Evolutionary conservation across 768 basidiomycete species (phyloP), one percentile per base, ranked within the genome.

Genomic region (Sistotremastrum suecicum): DNA sequence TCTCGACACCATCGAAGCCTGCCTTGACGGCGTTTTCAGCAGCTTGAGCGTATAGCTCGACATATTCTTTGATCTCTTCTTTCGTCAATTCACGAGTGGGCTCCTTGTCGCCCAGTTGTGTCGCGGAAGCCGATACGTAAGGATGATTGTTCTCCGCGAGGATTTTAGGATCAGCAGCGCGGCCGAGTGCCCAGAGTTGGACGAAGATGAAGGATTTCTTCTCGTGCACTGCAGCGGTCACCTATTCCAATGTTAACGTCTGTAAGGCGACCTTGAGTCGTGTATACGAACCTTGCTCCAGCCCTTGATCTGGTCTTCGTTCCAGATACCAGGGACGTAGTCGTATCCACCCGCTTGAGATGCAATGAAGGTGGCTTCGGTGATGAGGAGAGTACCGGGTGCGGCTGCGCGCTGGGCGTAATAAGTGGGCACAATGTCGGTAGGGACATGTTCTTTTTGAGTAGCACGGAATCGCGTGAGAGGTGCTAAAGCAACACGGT

Each of bases 1-100:
- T 50, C 60, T 79, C 75, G 4, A 75, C 64, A 9, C 80, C 83
- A 49, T 85, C 82, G 50, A 84, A 84, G 0, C 78, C 81, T 30
- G 81, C 80, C 40, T 65, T 54, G 7, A 79, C 63, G 7, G 75
- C 75, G 45, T 75, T 75, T 30, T 62, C 62, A 3, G 81, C 78
- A 1, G 75, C 77, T 9, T 65, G 60, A 4, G 65, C 72, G 51
- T 71, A 82, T 7, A 70, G 58, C n/a, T 60, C 34, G 20, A 72
- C 57, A 47, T 73, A 72, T 45, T 76, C 70, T 37, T 61, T 53
- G 42, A 80, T 72, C 41, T 78, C 78, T 0, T 54, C 57, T 0
- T 56, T 58, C 0, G 70, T 73, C 34, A 79, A 56, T 1, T 67
- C 63, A 3, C 66, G 62, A 2, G 72, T 74, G 5, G 47, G n/a